phyloP scores from a whole-genome alignment of 2,329 filamentous ascomycete genomes.

The Venturia effusa region DNA sequence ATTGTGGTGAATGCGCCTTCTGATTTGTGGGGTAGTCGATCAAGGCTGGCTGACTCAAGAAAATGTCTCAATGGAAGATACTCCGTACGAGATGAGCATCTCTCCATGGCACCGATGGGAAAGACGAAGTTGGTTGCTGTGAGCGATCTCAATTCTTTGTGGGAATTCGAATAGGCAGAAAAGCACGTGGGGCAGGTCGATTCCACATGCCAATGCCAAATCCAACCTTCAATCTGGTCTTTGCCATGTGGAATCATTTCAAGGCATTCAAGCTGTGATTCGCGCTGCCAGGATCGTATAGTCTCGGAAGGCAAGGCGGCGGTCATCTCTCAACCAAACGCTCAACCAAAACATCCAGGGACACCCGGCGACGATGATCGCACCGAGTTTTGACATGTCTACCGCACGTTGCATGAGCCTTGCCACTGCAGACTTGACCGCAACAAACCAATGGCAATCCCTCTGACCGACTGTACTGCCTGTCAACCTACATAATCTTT shows the following conservation, averaged over 20 bases:
- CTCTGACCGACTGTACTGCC: neutral
- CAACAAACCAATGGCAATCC: neutral
- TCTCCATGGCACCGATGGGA: neutral
- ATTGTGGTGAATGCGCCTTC: neutral
- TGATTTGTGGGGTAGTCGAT: neutral
- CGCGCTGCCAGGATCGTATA: neutral
- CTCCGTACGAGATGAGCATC: neutral
- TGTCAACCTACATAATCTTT: neutral
- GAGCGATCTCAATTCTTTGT: too few species aligned
- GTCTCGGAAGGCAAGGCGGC: neutral
- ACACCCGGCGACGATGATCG: neutral
- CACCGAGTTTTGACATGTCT: neutral
- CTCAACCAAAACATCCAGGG: constrained; percentile 2
- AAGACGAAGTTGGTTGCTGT: too few species aligned
- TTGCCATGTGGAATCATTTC: neutral
- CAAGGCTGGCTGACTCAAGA: neutral
- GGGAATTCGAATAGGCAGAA: too few species aligned
- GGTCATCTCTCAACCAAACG: constrained; percentile 2
- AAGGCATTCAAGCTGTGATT: neutral
- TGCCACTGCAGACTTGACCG: neutral
- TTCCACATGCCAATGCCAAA: neutral
- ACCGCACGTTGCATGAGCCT: neutral
- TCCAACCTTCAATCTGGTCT: neutral
- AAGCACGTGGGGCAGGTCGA: neutral
- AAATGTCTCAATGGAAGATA: neutral